Evolutionary conservation across 2,329 filamentous ascomycete species (phyloP).

Genomic region (Penicillium hesseltinei): DNA sequence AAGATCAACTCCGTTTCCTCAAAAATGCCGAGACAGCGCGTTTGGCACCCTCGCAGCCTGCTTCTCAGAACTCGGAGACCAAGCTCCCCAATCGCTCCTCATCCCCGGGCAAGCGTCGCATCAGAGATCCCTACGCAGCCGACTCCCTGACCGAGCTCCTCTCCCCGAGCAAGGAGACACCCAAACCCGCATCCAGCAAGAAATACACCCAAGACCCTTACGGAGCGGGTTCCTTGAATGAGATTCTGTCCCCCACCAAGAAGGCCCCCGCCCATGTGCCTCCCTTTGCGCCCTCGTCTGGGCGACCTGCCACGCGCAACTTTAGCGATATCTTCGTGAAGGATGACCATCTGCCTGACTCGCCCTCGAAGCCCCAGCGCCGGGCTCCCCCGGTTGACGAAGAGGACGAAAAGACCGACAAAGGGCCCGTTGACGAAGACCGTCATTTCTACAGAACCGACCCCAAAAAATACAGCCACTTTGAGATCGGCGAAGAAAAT

Average conservation of each 20-base stretch:
- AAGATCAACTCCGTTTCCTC: conserved; percentile 79
- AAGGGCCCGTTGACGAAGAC: conserved; percentile 30
- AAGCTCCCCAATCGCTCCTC: conserved; percentile 15
- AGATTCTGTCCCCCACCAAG: conserved; percentile 60
- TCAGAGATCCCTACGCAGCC: conserved; percentile 45
- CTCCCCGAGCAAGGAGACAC: conserved; percentile 57
- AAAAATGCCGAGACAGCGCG: conserved; percentile 47
- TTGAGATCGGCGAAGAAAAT: conserved; percentile 32
- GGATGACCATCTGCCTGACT: conserved; percentile 38
- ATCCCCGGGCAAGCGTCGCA: conserved; percentile 43
- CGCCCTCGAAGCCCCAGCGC: conserved; percentile 29
- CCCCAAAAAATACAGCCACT: conserved; percentile 75
- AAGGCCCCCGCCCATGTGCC: conserved; percentile 53
- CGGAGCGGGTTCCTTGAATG: conserved; percentile 60
- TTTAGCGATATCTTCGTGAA: conserved; percentile 67
- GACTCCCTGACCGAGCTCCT: conserved; percentile 67
- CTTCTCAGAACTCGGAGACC: conserved; percentile 18
- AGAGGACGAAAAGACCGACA: not conserved
- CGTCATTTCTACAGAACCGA: conserved; percentile 58
- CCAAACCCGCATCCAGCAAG: conserved; percentile 28
- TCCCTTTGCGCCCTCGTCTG: conserved; percentile 61
- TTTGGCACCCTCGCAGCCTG: conserved; percentile 18
- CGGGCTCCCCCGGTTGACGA: not conserved
- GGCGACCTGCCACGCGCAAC: conserved; percentile 67
- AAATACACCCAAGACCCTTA: conserved; percentile 38